Evolutionary conservation across 2,329 filamentous ascomycete species (phyloP), one percentile per base, ranked within the genome.

Genomic region (Trichoderma gracile): DNA sequence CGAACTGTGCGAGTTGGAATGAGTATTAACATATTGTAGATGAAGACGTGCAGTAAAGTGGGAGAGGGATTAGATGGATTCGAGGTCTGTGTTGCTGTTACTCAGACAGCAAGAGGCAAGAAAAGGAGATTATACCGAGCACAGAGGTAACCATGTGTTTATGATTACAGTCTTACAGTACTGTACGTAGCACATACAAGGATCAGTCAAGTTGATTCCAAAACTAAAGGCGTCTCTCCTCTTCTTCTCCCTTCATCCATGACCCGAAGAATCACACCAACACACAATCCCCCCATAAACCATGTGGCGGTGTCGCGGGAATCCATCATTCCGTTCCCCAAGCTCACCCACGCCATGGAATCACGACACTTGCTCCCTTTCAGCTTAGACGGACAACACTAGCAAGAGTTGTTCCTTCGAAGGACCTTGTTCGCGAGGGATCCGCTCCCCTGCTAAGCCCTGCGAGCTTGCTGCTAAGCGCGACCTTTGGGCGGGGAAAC

Each of bases 261-360:
- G 10, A 38, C 12, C 10, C 12, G 3, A 3, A 38, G 5, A 14
- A 23, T 9, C n/a, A n/a, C 19, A 55, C n/a, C 5, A 21, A 38
- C 17, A 47, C 9, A 58, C 38, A 21, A 30, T 23, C 42, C 57
- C 47, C 47, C 5, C 30, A 33, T 1, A 17, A 42, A 25, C 49
- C 58, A 53, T 62, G 49, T 62, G 59, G 59, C 59, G 15, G 59
- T 38, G 59, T 12, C 25, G 40, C 59, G 49, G 59, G 47, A 54
- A 54, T 45, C 49, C 45, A 38, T 27, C 59, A 38, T 62, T 54
- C 59, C 59, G 59, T 19, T 45, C 47, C 33, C 33, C n/a, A 33
- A 14, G 53, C 40, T 62, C 40, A 46, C 59, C 25, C 15, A 23
- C 49, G 59, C 40, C 49, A 46, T 52, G 58, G 58, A 53, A 61